Conservation (phyloP, 2,329 filamentous ascomycete genomes). For the Penicillium sp. region DNA sequence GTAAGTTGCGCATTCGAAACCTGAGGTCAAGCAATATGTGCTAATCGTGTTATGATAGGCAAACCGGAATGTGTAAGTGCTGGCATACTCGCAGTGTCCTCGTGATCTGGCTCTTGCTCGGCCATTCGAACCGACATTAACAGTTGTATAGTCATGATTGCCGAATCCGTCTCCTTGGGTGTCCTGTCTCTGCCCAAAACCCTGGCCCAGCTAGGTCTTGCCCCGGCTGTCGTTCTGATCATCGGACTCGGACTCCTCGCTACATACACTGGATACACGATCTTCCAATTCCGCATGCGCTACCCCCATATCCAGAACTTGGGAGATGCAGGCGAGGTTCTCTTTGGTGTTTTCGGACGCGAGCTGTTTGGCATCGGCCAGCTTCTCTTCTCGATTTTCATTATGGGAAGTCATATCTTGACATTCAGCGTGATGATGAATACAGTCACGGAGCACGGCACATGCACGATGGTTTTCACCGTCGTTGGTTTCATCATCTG, state of each 20-base stretch:
- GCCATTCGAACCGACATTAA: neutral
- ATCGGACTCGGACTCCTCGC: constrained; percentile 54
- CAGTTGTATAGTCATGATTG: constrained; percentile 21
- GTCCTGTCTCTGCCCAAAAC: constrained; percentile 21
- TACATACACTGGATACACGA: constrained; percentile 57
- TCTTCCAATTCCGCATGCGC: constrained; percentile 55
- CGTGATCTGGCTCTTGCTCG: neutral
- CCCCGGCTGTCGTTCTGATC: constrained; percentile 50
- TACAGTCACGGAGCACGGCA: constrained; percentile 57
- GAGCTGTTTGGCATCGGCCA: constrained; percentile 62
- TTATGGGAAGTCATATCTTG: constrained; percentile 67
- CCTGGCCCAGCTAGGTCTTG: constrained; percentile 20
- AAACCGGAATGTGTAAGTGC: constrained; percentile 26
- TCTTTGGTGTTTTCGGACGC: constrained; percentile 58
- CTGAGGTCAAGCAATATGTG: neutral
- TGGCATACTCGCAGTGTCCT: neutral
- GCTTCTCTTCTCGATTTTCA: constrained; percentile 62
- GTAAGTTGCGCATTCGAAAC: constrained; percentile 9
- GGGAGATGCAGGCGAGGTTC: constrained; percentile 61
- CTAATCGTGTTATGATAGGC: constrained; percentile 10
- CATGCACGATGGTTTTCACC: constrained; percentile 62
- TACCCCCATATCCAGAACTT: constrained; percentile 63
- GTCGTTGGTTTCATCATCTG: constrained; percentile 58
- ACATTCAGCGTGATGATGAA: constrained; percentile 67
- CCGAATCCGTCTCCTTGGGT: constrained; percentile 23